phyloP scores from a whole-genome alignment of 2,329 filamentous ascomycete species.

The Clonostachys sp. region DNA sequence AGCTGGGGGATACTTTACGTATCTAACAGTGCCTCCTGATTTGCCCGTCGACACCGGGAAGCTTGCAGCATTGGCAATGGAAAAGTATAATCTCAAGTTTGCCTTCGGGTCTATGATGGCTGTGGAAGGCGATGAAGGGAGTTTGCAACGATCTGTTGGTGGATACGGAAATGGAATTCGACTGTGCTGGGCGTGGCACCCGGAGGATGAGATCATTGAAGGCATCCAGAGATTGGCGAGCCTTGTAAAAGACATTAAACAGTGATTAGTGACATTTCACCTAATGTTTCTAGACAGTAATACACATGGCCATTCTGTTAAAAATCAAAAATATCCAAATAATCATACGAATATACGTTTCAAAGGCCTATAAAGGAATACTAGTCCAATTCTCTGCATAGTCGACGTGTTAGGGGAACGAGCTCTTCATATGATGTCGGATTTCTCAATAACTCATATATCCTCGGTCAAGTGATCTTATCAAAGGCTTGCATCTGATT shows the following conservation, averaged over 20 bases:
- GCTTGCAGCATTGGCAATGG: conserved; percentile 30
- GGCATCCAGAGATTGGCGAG: conserved; percentile 44
- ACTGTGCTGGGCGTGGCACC: conserved; percentile 54
- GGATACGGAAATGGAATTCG: conserved; percentile 44
- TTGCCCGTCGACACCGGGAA: conserved; percentile 40
- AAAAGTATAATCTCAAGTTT: conserved; percentile 49
- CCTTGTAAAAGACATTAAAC: conserved; percentile 4
- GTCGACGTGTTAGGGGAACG: no score
- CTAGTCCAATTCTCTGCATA: no score
- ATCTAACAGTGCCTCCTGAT: conserved; percentile 29
- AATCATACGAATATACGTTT: no score
- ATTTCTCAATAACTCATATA: not conserved
- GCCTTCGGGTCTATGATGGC: conserved; percentile 53
- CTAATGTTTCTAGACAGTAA: not conserved
- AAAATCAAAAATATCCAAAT: no score
- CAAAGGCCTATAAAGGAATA: no score
- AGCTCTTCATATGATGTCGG: not conserved
- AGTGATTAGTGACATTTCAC: not conserved
- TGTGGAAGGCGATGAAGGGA: conserved; percentile 22
- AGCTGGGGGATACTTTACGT: conserved; percentile 61
- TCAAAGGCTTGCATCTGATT: not conserved
- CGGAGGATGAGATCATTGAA: conserved; percentile 44
- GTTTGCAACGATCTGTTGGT: conserved; percentile 15
- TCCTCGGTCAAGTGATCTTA: not conserved
- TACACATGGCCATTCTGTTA: no score